Evolutionary conservation across 139 green algal species (phyloP), one percentile per base, ranked within the genome.

Genomic region (Chlorella sorokiniana): DNA sequence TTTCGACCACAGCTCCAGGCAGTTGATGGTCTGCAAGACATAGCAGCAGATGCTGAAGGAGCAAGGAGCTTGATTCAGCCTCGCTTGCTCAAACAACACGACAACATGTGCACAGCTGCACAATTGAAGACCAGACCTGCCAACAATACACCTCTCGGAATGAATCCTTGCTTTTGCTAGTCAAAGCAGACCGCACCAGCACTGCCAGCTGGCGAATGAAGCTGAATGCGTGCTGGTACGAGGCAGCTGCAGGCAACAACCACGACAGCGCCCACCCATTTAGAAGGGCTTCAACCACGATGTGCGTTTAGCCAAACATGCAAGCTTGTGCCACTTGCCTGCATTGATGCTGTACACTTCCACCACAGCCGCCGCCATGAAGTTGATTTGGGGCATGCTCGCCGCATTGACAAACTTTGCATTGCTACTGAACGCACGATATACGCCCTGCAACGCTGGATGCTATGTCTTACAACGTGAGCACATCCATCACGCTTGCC

Each of bases 131-230:
- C 11, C 51, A 6, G 33, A 83, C 87, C 87, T 97, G 92, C 96
- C 95, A 97, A 88, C 88, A 93, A 83, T 98, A 98, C 31, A 98
- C 92, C 76, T 93, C 85, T 45, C 91, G 89, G 89, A 95, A 97
- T 20, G 92, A 83, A 41, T 98, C 95, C 80, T 93, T 93, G 33
- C 87, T 94, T 81, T 97, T 97, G 59, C 78, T 91, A 41, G 88
- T 93, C 33, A 99, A 86, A 5, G 96, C 96, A 1, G 81, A 86
- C 16, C 96, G 90, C 87, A 99, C 83, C 64, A 94, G 76, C 69
- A 93, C 76, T 27, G 96, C 96, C 84, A 99, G 91, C 88, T 98
- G 89, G 29, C 91, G 88, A 40, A 98, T 92, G 77, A 90, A 91
- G n/a, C 84, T 81, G 83, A 97, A 97, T n/a, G 90, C 92, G 69